Evolutionary conservation across 2,329 filamentous ascomycete species (phyloP), one percentile per base, ranked within the genome.

Genomic region (Xylariales sp.): DNA sequence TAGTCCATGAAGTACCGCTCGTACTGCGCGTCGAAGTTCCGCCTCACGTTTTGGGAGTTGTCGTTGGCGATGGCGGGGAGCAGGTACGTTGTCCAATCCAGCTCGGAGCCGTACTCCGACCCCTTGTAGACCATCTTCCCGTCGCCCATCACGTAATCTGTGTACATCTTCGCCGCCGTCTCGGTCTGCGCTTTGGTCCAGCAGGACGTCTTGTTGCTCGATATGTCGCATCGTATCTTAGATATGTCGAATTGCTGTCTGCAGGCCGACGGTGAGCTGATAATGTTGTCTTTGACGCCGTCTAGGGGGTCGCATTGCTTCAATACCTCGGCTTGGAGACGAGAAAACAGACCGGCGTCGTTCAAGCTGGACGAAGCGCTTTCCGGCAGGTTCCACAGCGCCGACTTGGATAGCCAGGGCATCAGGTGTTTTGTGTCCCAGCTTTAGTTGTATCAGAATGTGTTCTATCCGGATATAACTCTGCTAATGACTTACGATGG

Each of bases 381-480:
- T n/a, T 77, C 78, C 0, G 83, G 83, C 2, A 83, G 75, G 58
- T 85, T 85, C 75, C 80, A 82, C 8, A 80, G 75, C 6, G 78
- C 82, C 1, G 82, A 71, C 66, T 80, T 80, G 0, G 82, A 74
- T 5, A 82, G 80, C 71, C 70, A 76, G 3, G 76, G 74, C 74
- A 76, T 76, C 78, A 86, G 70, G 70, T 83, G 81, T 18, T 78
- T 78, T 0, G 80, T 83, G 78, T 83, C 85, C 83, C 82, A 39
- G 36, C 36, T 39, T 39, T 39, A 39, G 23, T 23, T 23, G 23
- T 23, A 23, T 23, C 23, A 23, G 23, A 23, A 23, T 23, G 23
- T 23, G 23, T 23, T 23, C 23, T 23, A 23, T 23, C 23, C 23
- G 23, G 23, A 23, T 23, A 23, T 23, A 23, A 23, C 23, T 23